Evolutionary conservation across 108 stramenopile genomes (phyloP).

Genomic region (Seminavis robusta): DNA sequence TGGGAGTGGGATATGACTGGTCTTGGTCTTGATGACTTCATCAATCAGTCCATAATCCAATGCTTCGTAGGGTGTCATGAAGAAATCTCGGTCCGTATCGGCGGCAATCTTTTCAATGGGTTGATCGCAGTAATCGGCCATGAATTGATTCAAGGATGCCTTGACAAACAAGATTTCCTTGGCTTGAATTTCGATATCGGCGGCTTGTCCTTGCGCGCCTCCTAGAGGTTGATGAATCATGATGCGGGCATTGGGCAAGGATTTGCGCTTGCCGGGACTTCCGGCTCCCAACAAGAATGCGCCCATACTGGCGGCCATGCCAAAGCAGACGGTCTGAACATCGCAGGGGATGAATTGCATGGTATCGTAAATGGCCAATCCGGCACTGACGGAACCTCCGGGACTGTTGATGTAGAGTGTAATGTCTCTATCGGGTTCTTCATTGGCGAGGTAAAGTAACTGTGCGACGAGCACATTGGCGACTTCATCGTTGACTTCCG

Average conservation of each 20-base stretch:
- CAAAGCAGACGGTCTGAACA: constrained; percentile 94
- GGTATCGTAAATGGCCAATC: constrained; percentile 96
- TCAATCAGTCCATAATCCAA: constrained; percentile 96
- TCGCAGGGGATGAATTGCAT: constrained; percentile 98
- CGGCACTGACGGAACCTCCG: constrained; percentile 79
- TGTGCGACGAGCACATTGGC: constrained; percentile 93
- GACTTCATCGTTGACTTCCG: constrained; percentile 91
- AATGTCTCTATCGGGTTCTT: constrained; percentile 92
- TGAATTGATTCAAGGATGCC: constrained; percentile 86
- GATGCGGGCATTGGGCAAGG: constrained; percentile 92
- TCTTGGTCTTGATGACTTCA: constrained; percentile 94
- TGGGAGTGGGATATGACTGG: constrained; percentile 77
- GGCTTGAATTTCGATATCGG: constrained; percentile 97
- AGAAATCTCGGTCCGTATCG: constrained; percentile 95
- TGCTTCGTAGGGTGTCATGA: constrained; percentile 96
- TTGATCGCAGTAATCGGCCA: constrained; percentile 92
- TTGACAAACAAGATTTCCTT: constrained; percentile 95
- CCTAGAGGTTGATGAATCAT: constrained; percentile 99
- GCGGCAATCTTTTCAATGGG: constrained; percentile 93
- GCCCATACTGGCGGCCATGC: constrained; percentile 97
- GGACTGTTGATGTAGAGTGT: constrained; percentile 96
- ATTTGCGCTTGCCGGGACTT: constrained; percentile 80
- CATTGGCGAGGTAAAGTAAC: constrained; percentile 91
- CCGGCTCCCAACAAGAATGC: constrained; percentile 95
- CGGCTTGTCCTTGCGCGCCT: constrained; percentile 93